Evolutionary conservation across 2,329 filamentous ascomycete species (phyloP), one percentile per base, ranked within the genome.

Genomic region (Botrytis fragariae): DNA sequence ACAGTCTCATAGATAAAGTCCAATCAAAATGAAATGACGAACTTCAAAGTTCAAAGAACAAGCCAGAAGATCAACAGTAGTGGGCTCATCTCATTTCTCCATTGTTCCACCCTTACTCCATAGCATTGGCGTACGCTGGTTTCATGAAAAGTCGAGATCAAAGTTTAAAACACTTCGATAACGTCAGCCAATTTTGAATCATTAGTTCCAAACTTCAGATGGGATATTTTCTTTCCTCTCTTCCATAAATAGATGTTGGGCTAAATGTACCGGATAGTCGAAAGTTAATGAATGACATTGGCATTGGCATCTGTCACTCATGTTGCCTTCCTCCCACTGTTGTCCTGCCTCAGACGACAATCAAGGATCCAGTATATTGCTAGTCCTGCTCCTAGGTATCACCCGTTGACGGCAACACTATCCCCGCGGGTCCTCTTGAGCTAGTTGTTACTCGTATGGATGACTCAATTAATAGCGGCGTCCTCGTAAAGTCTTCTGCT

Each of bases 51-150:
- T 62, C 25, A 42, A n/a, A 62, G 25, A 62, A 29, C 45, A 48
- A 48, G 45, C 9, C 45, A 25, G 22, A 25, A 51, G 48, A 51
- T 51, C 48, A 51, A n/a, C 48, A 51, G 48, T n/a, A 51, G 48
- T 51, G 48, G 48, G 25, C 39, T 44, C 61, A 32, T 18, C 61
- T 42, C 61, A 42, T 63, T 44, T 29, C 37, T 42, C 37, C 37
- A 42, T 63, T 63, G 37, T 64, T 45, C 61, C 61, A 64, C 39
- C 61, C 20, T 45, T 64, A 64, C 39, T 64, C 61, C 61, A 42
- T 64, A 45, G n/a, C 29, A 63, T 63, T 42, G 16, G 25, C 51
- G 51, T 29, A 29, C 14, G n/a, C 14, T 4, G 51, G 51, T 29
- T 57, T 57, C 51, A 57, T 18, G 16, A 12, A 54, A 54, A 54